A percentile compares a stretch with the other conserved stretches of the same genome.
phyloP scores from a whole-genome alignment of 805 yeast species.

The Monosporozyma yasuniensis region DNA sequence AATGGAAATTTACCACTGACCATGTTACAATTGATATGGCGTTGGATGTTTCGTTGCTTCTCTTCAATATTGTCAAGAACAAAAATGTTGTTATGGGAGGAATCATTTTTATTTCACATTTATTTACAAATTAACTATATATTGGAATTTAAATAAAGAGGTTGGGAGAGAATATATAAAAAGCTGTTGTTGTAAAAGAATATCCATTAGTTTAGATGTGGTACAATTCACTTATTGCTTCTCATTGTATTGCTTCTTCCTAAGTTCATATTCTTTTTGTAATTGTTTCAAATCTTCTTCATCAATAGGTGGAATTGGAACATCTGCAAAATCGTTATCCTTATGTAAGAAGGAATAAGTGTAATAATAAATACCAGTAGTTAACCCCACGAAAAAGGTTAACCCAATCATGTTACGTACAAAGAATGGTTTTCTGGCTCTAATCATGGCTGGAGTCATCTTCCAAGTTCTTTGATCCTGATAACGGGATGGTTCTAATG shows the following conservation, averaged over 20 bases:
- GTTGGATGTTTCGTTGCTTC: not conserved
- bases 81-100: not conserved
- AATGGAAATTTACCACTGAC: not conserved
- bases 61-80: not conserved
- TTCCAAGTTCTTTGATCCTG: constrained; percentile 63
- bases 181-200: no score
- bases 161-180: not conserved
- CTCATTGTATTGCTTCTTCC: constrained; percentile 4
- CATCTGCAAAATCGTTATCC: constrained; percentile 76
- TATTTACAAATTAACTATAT: not conserved
- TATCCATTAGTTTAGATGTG: no score
- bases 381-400: constrained; percentile 48
- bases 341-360: constrained; percentile 57
- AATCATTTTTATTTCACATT: not conserved
- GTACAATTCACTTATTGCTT: not conserved
- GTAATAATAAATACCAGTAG: constrained; percentile 55
- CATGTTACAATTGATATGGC: not conserved
- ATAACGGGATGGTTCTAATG: constrained; percentile 33
- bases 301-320: constrained; percentile 87
- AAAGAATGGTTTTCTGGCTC: constrained; percentile 85
- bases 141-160: not conserved
- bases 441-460: constrained; percentile 88
- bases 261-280: constrained; percentile 59
- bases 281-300: constrained; percentile 67
- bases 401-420: constrained; percentile 64